A percentile compares a stretch with the other conserved stretches of the same genome.
These are phyloP conservation scores for Cicer judaicum DNA, from an alignment of 306 rosid genomes.

Conservation along the genomic window DNA sequence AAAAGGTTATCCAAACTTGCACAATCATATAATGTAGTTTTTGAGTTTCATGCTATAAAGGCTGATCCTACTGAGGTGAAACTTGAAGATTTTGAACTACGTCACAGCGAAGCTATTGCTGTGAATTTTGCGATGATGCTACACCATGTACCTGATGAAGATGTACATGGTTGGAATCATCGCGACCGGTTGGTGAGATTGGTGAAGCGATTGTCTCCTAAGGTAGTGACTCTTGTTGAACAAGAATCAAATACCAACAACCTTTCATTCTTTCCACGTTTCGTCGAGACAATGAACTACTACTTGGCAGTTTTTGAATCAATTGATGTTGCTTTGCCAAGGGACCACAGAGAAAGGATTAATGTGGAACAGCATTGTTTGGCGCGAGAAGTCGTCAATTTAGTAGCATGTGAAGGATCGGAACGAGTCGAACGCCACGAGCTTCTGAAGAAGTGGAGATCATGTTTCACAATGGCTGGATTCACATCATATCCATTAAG, in stretches of 20 bases:
- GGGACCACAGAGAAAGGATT: conserved; percentile 78
- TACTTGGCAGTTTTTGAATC: conserved; percentile 74
- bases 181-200: conserved; percentile 70
- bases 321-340: conserved; percentile 67
- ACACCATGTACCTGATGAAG: conserved; percentile 89
- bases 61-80: conserved; percentile 58
- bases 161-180: conserved; percentile 60
- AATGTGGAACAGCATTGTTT: conserved; percentile 87
- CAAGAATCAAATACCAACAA: conserved; percentile 74
- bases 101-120: conserved; percentile 71
- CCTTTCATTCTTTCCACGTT: conserved; percentile 71
- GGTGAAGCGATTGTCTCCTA: conserved; percentile 72
- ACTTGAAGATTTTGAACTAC: conserved; percentile 63
- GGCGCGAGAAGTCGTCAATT: conserved; percentile 83
- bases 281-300: conserved; percentile 70
- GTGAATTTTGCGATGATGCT: conserved; percentile 79
- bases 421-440: conserved; percentile 95
- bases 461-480: conserved; percentile 78
- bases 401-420: conserved; percentile 86
- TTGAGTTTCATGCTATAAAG: conserved; percentile 67
- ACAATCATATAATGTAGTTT: conserved; percentile 62
- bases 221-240: conserved; percentile 90
- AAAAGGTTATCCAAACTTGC: conserved; percentile 68
- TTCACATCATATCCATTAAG: conserved; percentile 74
- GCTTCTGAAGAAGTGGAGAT: conserved; percentile 73